Conservation (phyloP, 495 filamentous ascomycete species). For the Talaromyces trachyspermus region DNA sequence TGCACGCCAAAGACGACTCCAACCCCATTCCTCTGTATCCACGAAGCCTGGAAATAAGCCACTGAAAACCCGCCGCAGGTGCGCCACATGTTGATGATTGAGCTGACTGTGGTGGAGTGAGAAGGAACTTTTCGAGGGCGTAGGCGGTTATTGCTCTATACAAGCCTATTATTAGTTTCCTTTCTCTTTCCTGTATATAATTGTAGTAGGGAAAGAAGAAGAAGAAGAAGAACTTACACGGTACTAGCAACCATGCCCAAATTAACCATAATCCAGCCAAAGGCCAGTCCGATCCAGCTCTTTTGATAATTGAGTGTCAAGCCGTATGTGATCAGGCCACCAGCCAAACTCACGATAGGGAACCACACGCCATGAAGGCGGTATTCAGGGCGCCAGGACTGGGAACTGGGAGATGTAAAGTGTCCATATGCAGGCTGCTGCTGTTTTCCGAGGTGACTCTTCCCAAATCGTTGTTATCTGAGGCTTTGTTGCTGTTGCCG, state of each 20-base stretch:
- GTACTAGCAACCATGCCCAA: slow-evolving; percentile 29
- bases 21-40: slow-evolving; percentile 32
- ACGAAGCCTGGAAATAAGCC: slow-evolving; percentile 39
- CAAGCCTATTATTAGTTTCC: too few relatives aligned
- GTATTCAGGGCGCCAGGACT: slow-evolving; percentile 25
- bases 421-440: too few relatives aligned
- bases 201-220: background rate
- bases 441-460: background rate
- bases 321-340: slow-evolving; percentile 28
- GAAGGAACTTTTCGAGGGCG: slow-evolving; percentile 34
- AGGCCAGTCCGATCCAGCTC: slow-evolving; percentile 32
- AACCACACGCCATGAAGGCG: slow-evolving; percentile 33
- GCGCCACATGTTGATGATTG: slow-evolving; percentile 38
- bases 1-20: slow-evolving; percentile 40
- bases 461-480: background rate
- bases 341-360: slow-evolving; percentile 23
- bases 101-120: slow-evolving; percentile 31
- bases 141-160: slow-evolving; percentile 32
- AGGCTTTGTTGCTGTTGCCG: background rate
- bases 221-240: slow-evolving; percentile 20
- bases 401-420: too few relatives aligned
- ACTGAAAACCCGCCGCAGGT: slow-evolving; percentile 40
- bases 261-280: slow-evolving; percentile 36
- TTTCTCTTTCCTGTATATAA: background rate
- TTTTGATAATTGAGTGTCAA: slow-evolving; percentile 27